Evolutionary conservation across 352 stramenopile species (phyloP).

Genomic region (Phytopythium chamaehyphon): DNA sequence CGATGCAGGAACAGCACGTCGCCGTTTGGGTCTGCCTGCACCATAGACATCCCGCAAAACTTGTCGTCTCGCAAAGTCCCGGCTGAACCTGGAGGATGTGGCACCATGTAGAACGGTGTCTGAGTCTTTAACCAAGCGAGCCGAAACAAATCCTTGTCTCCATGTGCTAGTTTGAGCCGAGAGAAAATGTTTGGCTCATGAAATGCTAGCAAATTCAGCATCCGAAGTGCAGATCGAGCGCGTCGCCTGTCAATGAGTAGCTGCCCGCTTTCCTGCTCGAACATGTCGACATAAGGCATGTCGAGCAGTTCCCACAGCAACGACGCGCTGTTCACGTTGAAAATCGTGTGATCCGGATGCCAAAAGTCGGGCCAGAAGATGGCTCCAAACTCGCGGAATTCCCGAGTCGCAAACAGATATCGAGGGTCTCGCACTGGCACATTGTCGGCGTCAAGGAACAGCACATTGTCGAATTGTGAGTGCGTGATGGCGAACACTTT

Average conservation of each 20-base stretch:
- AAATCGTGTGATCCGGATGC: slow-evolving; percentile 66
- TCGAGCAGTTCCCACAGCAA: slow-evolving; percentile 63
- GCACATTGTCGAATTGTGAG: slow-evolving; percentile 56
- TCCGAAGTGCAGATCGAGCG: slow-evolving; percentile 31
- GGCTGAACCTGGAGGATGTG: slow-evolving; percentile 35
- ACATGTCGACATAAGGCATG: slow-evolving; percentile 64
- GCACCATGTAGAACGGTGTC: slow-evolving; percentile 59
- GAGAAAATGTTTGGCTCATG: slow-evolving; percentile 62
- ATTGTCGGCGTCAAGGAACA: slow-evolving; percentile 78
- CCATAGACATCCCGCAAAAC: slow-evolving; percentile 78
- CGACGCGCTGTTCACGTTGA: slow-evolving; percentile 55
- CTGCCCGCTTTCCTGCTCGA: slow-evolving; percentile 77
- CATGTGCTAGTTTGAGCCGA: slow-evolving; percentile 53
- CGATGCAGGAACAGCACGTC: slow-evolving; percentile 69
- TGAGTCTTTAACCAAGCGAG: slow-evolving; percentile 73
- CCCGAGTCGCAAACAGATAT: slow-evolving; percentile 48
- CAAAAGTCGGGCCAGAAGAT: slow-evolving; percentile 82
- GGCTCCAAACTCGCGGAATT: slow-evolving; percentile 41
- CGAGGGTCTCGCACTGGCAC: slow-evolving; percentile 59
- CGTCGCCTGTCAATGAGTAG: slow-evolving; percentile 53
- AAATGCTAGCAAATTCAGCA: slow-evolving; percentile 62
- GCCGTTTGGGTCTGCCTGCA: slow-evolving; percentile 50
- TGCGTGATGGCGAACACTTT: slow-evolving; percentile 70
- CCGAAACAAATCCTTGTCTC: slow-evolving; percentile 80
- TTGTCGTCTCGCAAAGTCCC: slow-evolving; percentile 31